These are phyloP conservation scores for Conoideocrella luteorostrata DNA, from an alignment of 2,329 filamentous ascomycete genomes.

Conservation along the genomic window DNA sequence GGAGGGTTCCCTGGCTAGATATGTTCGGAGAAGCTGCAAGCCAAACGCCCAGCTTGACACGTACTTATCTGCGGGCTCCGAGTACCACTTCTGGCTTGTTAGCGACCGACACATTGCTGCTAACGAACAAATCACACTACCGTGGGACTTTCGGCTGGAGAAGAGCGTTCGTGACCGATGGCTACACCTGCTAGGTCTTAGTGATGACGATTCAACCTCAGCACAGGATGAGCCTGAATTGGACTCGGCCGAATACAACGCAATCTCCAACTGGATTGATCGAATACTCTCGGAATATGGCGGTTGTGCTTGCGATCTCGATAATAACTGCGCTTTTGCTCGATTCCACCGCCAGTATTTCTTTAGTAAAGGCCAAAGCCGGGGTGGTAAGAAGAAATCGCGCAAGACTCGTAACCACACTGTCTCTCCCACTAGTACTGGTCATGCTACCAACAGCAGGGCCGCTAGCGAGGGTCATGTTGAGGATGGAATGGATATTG, in stretches of 20 bases:
- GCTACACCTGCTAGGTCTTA: constrained; percentile 53
- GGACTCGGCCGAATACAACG: constrained; percentile 53
- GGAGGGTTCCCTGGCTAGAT: constrained; percentile 80
- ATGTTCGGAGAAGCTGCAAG: constrained; percentile 84
- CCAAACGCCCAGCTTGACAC: constrained; percentile 88
- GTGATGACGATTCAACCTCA: constrained; percentile 48
- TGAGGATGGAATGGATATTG: constrained; percentile 48
- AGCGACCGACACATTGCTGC: constrained; percentile 69
- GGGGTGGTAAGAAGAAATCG: constrained; percentile 41
- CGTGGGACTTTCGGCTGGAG: constrained; percentile 61
- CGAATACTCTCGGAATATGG: constrained; percentile 71
- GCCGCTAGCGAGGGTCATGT: constrained; percentile 55
- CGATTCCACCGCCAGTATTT: constrained; percentile 56
- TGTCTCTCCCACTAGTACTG: constrained; percentile 56
- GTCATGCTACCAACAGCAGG: constrained; percentile 56
- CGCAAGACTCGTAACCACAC: constrained; percentile 49
- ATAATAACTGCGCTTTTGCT: constrained; percentile 56
- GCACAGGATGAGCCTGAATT: constrained; percentile 46
- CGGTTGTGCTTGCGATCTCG: constrained; percentile 67
- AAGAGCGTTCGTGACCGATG: constrained; percentile 49
- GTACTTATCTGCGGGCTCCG: constrained; percentile 67
- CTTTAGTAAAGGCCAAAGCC: constrained; percentile 35
- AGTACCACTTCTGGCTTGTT: constrained; percentile 91
- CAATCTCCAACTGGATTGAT: constrained; percentile 58
- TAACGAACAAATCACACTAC: constrained; percentile 56